These are phyloP conservation scores for Suillus clintonianus DNA, from an alignment of 768 basidiomycete species.

Conservation along the genomic window DNA sequence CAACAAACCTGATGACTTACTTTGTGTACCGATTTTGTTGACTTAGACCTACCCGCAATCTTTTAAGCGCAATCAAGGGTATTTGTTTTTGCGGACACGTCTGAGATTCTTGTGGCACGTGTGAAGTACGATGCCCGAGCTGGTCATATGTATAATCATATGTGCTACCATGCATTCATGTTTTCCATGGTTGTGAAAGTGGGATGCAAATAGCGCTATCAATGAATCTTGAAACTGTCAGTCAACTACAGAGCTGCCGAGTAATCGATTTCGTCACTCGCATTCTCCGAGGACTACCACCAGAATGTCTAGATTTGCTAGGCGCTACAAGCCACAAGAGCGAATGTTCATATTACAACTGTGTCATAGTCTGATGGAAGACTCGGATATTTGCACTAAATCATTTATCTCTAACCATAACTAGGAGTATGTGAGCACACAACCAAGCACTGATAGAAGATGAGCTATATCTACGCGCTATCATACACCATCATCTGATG, in stretches of 20 bases:
- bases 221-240: neutral
- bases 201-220: neutral
- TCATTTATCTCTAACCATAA: slow-evolving; percentile 1
- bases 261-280: neutral
- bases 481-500: slow-evolving; percentile 35
- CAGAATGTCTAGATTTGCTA: neutral
- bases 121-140: neutral
- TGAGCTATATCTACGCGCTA: neutral
- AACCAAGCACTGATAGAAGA: neutral
- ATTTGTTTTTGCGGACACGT: neutral
- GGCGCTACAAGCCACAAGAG: neutral
- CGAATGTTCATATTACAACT: neutral
- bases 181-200: neutral
- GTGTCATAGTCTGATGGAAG: neutral
- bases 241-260: neutral
- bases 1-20: neutral
- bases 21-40: neutral
- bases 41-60: neutral
- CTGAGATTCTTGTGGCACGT: neutral
- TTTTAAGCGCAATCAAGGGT: neutral
- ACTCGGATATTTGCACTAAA: neutral
- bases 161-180: neutral
- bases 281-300: neutral
- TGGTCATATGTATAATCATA: neutral
- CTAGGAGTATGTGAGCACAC: neutral